phyloP scores from a whole-genome alignment of 768 basidiomycete genomes.

The Bullera alba region DNA sequence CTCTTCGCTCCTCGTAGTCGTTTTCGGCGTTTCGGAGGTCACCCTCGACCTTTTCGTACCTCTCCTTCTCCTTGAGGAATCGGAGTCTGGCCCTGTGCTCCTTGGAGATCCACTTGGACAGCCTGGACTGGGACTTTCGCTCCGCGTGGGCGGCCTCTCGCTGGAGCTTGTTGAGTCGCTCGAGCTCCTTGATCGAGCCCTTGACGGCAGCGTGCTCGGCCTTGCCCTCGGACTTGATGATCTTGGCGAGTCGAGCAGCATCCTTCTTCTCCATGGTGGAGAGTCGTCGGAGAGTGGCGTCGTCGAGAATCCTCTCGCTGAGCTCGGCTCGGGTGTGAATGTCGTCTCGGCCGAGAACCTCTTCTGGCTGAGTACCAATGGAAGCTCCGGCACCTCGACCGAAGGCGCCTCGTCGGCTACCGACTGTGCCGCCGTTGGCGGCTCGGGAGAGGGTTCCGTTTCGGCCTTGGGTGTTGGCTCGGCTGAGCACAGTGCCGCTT shows the following conservation, averaged over 20 bases:
- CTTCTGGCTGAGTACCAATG: constrained; percentile 43
- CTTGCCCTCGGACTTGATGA: constrained; percentile 64
- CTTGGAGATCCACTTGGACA: constrained; percentile 54
- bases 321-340: constrained; percentile 41
- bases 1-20: constrained; percentile 51
- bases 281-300: constrained; percentile 30
- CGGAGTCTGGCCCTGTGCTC: constrained; percentile 62
- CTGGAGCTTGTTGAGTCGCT: constrained; percentile 64
- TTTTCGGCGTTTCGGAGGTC: constrained; percentile 42
- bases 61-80: constrained; percentile 57
- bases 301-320: constrained; percentile 36
- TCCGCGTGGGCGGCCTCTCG: constrained; percentile 58
- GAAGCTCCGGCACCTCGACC: constrained; percentile 39
- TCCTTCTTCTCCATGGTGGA: constrained; percentile 48
- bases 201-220: constrained; percentile 60
- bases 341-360: constrained; percentile 41
- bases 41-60: constrained; percentile 42
- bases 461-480: constrained; percentile 32
- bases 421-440: constrained; percentile 38
- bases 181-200: constrained; percentile 60
- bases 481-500: constrained; percentile 29
- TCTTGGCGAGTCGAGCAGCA: constrained; percentile 58
- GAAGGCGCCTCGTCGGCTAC: constrained; percentile 35
- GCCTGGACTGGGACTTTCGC: constrained; percentile 53
- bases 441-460: constrained; percentile 30